These are phyloP conservation scores for Diaporthe destruens DNA, from an alignment of 2,329 filamentous ascomycete species.

Conservation along the genomic window DNA sequence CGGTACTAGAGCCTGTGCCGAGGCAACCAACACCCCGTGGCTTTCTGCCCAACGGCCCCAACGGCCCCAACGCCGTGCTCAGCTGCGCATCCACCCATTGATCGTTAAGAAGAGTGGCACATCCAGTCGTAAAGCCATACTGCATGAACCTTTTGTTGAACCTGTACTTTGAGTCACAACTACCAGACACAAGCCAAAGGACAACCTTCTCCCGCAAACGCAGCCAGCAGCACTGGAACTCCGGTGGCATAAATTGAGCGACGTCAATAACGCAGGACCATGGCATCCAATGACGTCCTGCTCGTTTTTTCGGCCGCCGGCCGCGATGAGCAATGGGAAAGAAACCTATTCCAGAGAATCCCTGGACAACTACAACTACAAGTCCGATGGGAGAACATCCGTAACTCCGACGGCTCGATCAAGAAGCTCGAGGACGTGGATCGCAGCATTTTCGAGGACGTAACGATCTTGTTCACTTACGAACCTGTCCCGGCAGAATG, in stretches of 20 bases:
- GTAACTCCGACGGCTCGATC: conserved; percentile 42
- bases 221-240: not conserved
- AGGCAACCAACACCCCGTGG: not conserved
- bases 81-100: not conserved
- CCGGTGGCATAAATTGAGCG: not conserved
- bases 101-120: not conserved
- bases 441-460: conserved; percentile 50
- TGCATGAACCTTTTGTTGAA: not conserved
- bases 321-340: conserved; percentile 36
- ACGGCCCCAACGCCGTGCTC: not conserved
- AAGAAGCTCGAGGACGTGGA: conserved; percentile 46
- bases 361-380: conserved; percentile 47
- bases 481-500: conserved; percentile 48
- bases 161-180: not conserved
- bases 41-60: not conserved
- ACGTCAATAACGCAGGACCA: not conserved
- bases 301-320: conserved; percentile 28
- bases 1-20: conserved; percentile 3
- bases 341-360: not conserved
- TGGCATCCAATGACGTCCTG: conserved; percentile 29
- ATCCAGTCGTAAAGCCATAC: too few species aligned
- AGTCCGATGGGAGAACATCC: conserved; percentile 49
- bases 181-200: not conserved
- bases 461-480: conserved; percentile 53
- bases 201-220: not conserved